These are phyloP conservation scores for Penstemon newberryi DNA, from an alignment of 257 asterid genomes.

Conservation along the genomic window DNA sequence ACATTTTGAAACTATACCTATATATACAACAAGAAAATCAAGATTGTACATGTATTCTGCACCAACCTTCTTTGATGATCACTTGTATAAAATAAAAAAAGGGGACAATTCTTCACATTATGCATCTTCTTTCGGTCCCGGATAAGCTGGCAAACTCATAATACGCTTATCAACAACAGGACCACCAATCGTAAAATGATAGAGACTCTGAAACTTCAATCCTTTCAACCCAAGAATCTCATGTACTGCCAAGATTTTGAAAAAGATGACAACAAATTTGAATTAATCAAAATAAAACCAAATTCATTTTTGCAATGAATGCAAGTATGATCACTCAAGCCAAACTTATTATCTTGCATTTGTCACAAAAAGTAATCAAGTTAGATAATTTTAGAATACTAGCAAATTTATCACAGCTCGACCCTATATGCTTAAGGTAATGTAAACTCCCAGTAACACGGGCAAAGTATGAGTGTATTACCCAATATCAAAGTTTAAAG, in stretches of 20 bases:
- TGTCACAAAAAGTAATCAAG: too few relatives aligned
- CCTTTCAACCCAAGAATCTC: slow-evolving; percentile 79
- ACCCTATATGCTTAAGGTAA: too few relatives aligned
- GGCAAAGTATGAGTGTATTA: too few relatives aligned
- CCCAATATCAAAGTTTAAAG: too few relatives aligned
- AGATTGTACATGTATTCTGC: neutral
- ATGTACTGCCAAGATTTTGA: slow-evolving; percentile 59
- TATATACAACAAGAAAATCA: too few relatives aligned
- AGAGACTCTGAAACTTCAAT: slow-evolving; percentile 70
- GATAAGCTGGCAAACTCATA: slow-evolving; percentile 93
- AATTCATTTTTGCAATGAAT: too few relatives aligned
- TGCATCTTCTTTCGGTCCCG: slow-evolving; percentile 65
- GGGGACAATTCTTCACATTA: slow-evolving; percentile 13
- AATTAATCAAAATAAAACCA: neutral
- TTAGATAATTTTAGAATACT: too few relatives aligned
- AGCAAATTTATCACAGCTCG: too few relatives aligned
- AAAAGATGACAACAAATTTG: neutral
- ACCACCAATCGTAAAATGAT: slow-evolving; percentile 86
- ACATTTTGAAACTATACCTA: too few relatives aligned
- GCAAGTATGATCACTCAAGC: too few relatives aligned
- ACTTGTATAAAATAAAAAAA: neutral
- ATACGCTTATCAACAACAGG: slow-evolving; percentile 81
- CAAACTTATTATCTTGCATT: too few relatives aligned
- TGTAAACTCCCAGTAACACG: too few relatives aligned
- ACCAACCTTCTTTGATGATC: slow-evolving; percentile 2